Evolutionary conservation across 139 green algal species (phyloP).

Genomic region (Dunaliella sp.): DNA sequence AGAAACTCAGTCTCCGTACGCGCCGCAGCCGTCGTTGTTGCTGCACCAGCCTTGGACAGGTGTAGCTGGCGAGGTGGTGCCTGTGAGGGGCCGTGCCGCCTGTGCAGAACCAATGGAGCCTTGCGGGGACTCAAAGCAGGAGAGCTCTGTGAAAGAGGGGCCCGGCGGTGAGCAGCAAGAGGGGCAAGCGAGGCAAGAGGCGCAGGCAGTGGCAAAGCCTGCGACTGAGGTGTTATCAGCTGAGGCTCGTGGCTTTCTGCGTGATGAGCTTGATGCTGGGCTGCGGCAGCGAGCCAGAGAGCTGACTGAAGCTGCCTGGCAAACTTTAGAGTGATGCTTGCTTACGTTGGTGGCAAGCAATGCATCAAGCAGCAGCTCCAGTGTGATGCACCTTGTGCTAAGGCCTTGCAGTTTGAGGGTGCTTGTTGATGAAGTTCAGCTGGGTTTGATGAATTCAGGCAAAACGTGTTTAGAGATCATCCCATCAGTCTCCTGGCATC

Average conservation of each 20-base stretch:
- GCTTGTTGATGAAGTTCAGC: too few relatives aligned
- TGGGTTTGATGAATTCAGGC: too few relatives aligned
- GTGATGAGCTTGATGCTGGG: conserved; percentile 21
- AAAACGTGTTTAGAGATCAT: too few relatives aligned
- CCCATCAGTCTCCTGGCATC: too few relatives aligned
- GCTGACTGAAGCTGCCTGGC: conserved; percentile 42
- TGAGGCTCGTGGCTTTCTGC: conserved; percentile 22
- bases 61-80: not conserved
- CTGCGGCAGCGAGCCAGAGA: conserved; percentile 26
- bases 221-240: not conserved
- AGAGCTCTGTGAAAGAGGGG: not conserved
- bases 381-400: too few relatives aligned
- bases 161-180: not conserved
- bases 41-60: not conserved
- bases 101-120: not conserved
- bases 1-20: not conserved
- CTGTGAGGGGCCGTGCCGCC: not conserved
- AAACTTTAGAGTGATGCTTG: conserved; percentile 41
- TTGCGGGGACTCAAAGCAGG: not conserved
- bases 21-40: too few relatives aligned
- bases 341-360: too few relatives aligned
- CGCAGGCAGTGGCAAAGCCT: too few relatives aligned
- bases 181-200: not conserved
- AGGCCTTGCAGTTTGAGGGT: too few relatives aligned
- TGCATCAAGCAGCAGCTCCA: too few relatives aligned